Evolutionary conservation across 2,329 filamentous ascomycete genomes (phyloP).

Genomic region (Massarina eburnea): DNA sequence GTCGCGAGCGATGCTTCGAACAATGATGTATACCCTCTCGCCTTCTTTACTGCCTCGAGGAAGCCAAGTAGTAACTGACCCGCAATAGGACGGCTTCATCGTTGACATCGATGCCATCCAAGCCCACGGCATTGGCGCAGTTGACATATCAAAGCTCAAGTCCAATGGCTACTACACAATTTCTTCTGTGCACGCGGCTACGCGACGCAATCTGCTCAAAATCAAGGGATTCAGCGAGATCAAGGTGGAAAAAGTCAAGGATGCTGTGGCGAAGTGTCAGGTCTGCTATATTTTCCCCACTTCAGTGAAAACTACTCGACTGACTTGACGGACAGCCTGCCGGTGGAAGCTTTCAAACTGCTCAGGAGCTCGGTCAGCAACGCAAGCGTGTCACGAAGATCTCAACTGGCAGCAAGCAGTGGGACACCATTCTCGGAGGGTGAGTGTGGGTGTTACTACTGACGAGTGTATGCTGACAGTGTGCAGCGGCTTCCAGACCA

Average conservation of each 20-base stretch:
- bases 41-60: not conserved
- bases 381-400: slow-evolving; percentile 66
- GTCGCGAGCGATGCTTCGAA: slow-evolving; percentile 55
- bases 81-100: slow-evolving; percentile 55
- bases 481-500: slow-evolving; percentile 65
- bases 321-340: slow-evolving; percentile 51
- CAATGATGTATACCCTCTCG: slow-evolving; percentile 47
- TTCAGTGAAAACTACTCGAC: slow-evolving; percentile 1
- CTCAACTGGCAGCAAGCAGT: slow-evolving; percentile 70
- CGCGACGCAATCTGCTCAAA: slow-evolving; percentile 61
- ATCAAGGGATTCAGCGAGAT: slow-evolving; percentile 71
- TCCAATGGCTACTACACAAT: slow-evolving; percentile 64
- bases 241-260: slow-evolving; percentile 72
- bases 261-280: slow-evolving; percentile 63
- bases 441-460: slow-evolving; percentile 25
- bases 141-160: slow-evolving; percentile 68
- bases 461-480: slow-evolving; percentile 12
- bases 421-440: slow-evolving; percentile 67
- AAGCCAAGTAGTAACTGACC: not conserved
- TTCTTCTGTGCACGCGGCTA: slow-evolving; percentile 61
- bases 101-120: slow-evolving; percentile 68
- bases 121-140: slow-evolving; percentile 65
- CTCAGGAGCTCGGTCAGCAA: slow-evolving; percentile 63
- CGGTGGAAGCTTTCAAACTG: slow-evolving; percentile 64
- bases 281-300: slow-evolving; percentile 38